Evolutionary conservation across 495 filamentous ascomycete species (phyloP).

Genomic region (Penicillium ucsense): DNA sequence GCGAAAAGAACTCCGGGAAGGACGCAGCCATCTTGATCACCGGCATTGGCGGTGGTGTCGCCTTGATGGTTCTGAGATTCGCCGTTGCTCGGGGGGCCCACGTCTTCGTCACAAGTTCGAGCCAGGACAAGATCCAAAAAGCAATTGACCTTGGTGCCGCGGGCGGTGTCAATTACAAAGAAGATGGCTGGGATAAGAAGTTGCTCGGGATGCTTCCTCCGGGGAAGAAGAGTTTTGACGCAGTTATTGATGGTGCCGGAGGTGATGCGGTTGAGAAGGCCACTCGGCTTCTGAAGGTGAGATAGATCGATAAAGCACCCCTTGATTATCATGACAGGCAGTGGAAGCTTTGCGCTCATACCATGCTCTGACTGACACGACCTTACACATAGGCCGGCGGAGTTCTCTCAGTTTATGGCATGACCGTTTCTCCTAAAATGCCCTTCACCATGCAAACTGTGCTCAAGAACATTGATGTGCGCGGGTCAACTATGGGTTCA

Average conservation of each 20-base stretch:
- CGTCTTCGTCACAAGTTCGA: conserved; percentile 61
- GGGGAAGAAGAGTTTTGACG: conserved; percentile 52
- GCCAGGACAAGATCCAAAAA: conserved; percentile 52
- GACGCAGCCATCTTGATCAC: conserved; percentile 64
- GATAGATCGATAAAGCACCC: conserved; percentile 57
- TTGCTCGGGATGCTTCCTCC: conserved; percentile 45
- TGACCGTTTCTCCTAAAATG: conserved; percentile 68
- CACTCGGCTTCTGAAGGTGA: conserved; percentile 47
- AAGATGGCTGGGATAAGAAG: conserved; percentile 59
- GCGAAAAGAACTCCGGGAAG: conserved; percentile 38
- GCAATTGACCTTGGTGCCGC: conserved; percentile 55
- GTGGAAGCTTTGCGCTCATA: background rate
- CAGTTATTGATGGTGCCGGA: conserved; percentile 68
- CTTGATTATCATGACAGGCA: conserved; percentile 37
- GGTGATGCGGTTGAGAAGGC: conserved; percentile 57
- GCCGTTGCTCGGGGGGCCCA: conserved; percentile 53
- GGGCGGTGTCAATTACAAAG: conserved; percentile 61
- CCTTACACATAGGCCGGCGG: conserved; percentile 41
- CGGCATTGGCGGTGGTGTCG: conserved; percentile 75
- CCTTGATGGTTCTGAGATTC: conserved; percentile 60
- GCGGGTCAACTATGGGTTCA: conserved; percentile 67
- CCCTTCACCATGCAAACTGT: conserved; percentile 61
- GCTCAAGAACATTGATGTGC: conserved; percentile 66
- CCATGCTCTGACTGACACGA: background rate
- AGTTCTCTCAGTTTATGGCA: conserved; percentile 61